A percentile compares a stretch with the other conserved stretches of the same genome.
Evolutionary conservation across 805 yeast genomes (phyloP).

Genomic region (Spathaspora girioi): DNA sequence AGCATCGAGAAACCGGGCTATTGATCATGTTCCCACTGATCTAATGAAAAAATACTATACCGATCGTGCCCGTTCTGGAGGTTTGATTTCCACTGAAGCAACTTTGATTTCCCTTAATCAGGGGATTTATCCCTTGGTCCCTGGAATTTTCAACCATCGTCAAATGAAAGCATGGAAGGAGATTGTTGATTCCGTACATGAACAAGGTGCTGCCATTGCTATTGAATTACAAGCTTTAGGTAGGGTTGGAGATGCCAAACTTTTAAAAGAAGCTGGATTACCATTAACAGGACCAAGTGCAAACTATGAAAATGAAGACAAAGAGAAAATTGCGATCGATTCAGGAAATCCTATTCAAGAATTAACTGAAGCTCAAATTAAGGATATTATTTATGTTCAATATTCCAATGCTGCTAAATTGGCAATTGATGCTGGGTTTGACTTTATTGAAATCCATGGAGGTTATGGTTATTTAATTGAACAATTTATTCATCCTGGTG

Average conservation of each 20-base stretch:
- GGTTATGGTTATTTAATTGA: slow-evolving; percentile 40
- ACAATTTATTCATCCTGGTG: slow-evolving; percentile 30
- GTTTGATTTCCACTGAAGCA: slow-evolving; percentile 29
- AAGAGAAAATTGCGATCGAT: slow-evolving; percentile 11
- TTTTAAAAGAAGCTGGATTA: slow-evolving; percentile 21
- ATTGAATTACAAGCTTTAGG: slow-evolving; percentile 57
- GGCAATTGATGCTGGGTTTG: slow-evolving; percentile 32
- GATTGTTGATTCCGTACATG: slow-evolving; percentile 44
- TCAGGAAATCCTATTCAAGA: slow-evolving; percentile 17
- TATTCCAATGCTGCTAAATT: slow-evolving; percentile 25
- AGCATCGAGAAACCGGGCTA: slow-evolving; percentile 22
- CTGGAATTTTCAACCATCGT: slow-evolving; percentile 47
- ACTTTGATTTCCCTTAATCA: slow-evolving; percentile 25
- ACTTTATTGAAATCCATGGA: slow-evolving; percentile 38
- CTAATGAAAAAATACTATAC: slow-evolving; percentile 25
- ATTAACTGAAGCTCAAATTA: slow-evolving; percentile 19
- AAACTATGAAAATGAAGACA: slow-evolving; percentile 13
- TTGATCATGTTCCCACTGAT: slow-evolving; percentile 24
- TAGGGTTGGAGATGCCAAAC: slow-evolving; percentile 28
- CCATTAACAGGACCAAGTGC: slow-evolving; percentile 15
- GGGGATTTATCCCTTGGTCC: slow-evolving; percentile 42
- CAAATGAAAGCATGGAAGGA: slow-evolving; percentile 50
- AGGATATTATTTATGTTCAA: slow-evolving; percentile 14
- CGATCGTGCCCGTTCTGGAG: slow-evolving; percentile 26
- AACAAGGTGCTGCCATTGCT: slow-evolving; percentile 37